Evolutionary conservation across 169 alveolate genomes (phyloP), one percentile per base, ranked within the genome.

Genomic region (Cystoisospora suis): DNA sequence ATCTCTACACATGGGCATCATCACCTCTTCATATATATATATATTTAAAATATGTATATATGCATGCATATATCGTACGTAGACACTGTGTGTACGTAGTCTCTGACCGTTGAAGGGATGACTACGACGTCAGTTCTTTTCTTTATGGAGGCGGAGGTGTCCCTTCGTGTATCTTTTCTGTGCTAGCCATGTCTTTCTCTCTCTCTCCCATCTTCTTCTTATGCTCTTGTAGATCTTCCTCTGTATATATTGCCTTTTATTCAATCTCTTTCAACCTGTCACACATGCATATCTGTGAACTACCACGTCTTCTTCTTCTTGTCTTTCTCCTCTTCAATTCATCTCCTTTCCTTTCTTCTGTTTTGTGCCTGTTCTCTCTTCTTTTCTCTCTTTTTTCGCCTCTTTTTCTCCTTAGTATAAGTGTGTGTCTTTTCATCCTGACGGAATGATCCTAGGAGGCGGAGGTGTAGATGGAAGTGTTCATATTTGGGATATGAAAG

Each of bases 361-460:
- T 53, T 23, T 53, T 53, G 65, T 53, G 65, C 27, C 47, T 65
- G 34, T 29, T 34, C 38, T n/a, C 61, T n/a, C 38, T 9, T 46
- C 49, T 75, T 15, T 69, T 15, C 34, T 47, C 20, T 56, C 42
- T 29, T 27, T 38, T 45, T 12, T 9, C 53, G 80, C 53, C 59
- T 17, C 69, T 59, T 23, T 75, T 53, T 56, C 70, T 15, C n/a
- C n/a, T 49, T 81, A 79, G 90, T 83, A 61, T 75, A 40, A 45
- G 40, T 44, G 77, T 44, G 47, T 79, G 29, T 40, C 79, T 15
- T 94, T 95, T 77, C 98, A 97, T 38, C 98, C 98, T 5, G 98
- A 97, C 87, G 98, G 98, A 0, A 89, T 97, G 90, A 94, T 97
- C 90, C 58, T 96, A 23, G 96, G 96, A 0, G 97, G 96, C 2